phyloP scores from a whole-genome alignment of 2,329 filamentous ascomycete species.

The Arthrobotrys conoides region DNA sequence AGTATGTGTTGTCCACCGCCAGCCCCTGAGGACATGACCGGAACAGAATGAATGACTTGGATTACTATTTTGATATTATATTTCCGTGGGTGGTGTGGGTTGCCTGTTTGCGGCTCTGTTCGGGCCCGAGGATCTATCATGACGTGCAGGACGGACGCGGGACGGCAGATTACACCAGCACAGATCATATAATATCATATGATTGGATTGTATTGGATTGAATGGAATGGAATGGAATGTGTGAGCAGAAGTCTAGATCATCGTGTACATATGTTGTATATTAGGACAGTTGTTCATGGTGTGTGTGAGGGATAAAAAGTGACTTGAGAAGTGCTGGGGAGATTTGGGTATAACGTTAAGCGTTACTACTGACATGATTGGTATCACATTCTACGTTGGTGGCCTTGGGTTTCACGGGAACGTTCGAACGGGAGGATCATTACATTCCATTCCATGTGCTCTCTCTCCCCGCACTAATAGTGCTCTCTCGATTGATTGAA shows the following conservation, averaged over 20 bases:
- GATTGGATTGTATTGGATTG: too few species aligned
- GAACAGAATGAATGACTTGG: too few species aligned
- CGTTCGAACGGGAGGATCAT: not conserved
- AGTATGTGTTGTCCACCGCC: too few species aligned
- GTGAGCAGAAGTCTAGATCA: too few species aligned
- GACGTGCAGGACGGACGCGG: slow-evolving; percentile 17
- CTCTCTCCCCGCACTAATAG: too few species aligned
- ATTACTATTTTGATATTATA: slow-evolving; percentile 32
- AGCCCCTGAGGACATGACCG: too few species aligned
- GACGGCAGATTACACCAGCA: slow-evolving; percentile 8
- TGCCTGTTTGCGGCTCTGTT: slow-evolving; percentile 61
- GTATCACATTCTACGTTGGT: not conserved
- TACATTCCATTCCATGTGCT: not conserved
- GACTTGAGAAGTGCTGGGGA: too few species aligned
- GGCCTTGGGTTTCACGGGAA: slow-evolving; percentile 18
- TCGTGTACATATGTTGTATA: too few species aligned
- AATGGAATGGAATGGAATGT: too few species aligned
- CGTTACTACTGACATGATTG: too few species aligned
- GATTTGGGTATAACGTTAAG: too few species aligned
- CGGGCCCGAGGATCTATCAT: slow-evolving; percentile 38
- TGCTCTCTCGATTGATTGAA: too few species aligned
- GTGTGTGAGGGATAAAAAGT: slow-evolving; percentile 19
- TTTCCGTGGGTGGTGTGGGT: slow-evolving; percentile 5
- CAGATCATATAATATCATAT: not conserved
- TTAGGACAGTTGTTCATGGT: not conserved